These are phyloP conservation scores for Tuber borchii DNA, from an alignment of 495 filamentous ascomycete genomes.

Conservation along the genomic window DNA sequence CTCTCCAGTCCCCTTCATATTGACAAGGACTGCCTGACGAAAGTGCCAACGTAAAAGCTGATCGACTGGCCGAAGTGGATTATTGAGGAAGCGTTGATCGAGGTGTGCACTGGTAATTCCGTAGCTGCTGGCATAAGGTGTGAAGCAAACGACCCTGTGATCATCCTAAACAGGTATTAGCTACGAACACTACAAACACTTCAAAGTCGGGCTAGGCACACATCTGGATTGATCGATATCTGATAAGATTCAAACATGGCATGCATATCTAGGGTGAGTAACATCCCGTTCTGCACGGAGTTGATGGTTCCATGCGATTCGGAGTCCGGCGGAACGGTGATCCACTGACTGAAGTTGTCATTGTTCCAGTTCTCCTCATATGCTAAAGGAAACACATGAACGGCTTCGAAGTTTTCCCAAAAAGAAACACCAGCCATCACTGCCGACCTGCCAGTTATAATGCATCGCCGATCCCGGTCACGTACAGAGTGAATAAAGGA, in stretches of 20 bases:
- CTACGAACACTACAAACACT: not conserved
- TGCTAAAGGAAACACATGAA: slow-evolving; percentile 44
- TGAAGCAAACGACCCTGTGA: slow-evolving; percentile 44
- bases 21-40: slow-evolving; percentile 20
- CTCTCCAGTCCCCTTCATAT: slow-evolving; percentile 19
- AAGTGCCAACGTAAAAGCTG: slow-evolving; percentile 20
- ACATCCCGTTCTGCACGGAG: slow-evolving; percentile 44
- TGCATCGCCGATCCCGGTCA: slow-evolving; percentile 41
- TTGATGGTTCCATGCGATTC: slow-evolving; percentile 38
- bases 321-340: slow-evolving; percentile 31
- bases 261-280: slow-evolving; percentile 41
- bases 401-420: slow-evolving; percentile 42
- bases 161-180: slow-evolving; percentile 14
- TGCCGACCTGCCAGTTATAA: slow-evolving; percentile 39
- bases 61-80: slow-evolving; percentile 44
- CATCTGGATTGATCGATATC: slow-evolving; percentile 30
- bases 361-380: slow-evolving; percentile 40
- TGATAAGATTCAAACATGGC: slow-evolving; percentile 40
- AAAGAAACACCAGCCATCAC: slow-evolving; percentile 9
- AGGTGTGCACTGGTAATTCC: slow-evolving; percentile 43
- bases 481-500: slow-evolving; percentile 39
- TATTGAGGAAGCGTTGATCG: slow-evolving; percentile 42
- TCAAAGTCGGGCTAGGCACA: not conserved
- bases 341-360: slow-evolving; percentile 40
- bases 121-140: slow-evolving; percentile 17